Conservation (phyloP, 2,329 filamentous ascomycete species). For the Coniochaeta sp. region DNA sequence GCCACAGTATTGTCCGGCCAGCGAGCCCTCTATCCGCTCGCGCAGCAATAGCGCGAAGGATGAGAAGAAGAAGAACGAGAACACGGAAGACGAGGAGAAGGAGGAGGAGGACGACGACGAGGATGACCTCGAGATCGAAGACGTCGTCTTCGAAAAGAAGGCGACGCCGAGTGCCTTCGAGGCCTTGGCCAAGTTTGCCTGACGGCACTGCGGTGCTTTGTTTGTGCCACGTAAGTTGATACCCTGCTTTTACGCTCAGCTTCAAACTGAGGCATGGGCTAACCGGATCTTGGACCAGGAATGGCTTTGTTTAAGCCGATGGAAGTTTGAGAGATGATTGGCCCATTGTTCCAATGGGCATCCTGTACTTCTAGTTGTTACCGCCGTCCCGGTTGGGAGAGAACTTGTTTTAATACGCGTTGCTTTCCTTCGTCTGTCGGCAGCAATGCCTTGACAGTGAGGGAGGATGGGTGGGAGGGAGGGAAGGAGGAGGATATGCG, state of each 20-base stretch:
- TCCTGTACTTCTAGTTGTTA: not conserved
- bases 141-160: conserved; percentile 26
- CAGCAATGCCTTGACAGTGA: not conserved
- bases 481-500: not conserved
- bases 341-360: not conserved
- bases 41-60: not conserved
- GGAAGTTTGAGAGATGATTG: not conserved
- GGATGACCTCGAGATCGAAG: conserved; percentile 42
- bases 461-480: not conserved
- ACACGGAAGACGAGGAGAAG: conserved; percentile 39
- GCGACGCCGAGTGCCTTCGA: not conserved
- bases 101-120: conserved; percentile 31
- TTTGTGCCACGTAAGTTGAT: no score
- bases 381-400: not conserved
- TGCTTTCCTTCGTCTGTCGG: not conserved
- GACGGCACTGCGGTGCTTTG: not conserved
- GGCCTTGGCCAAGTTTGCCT: not conserved
- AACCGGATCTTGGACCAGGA: not conserved
- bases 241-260: no score
- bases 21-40: not conserved
- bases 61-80: not conserved
- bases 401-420: not conserved
- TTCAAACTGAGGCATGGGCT: no score
- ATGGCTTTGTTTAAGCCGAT: not conserved
- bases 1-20: not conserved